These are phyloP conservation scores for Trichoderma pleuroti DNA, from an alignment of 2,329 filamentous ascomycete genomes.

Conservation along the genomic window DNA sequence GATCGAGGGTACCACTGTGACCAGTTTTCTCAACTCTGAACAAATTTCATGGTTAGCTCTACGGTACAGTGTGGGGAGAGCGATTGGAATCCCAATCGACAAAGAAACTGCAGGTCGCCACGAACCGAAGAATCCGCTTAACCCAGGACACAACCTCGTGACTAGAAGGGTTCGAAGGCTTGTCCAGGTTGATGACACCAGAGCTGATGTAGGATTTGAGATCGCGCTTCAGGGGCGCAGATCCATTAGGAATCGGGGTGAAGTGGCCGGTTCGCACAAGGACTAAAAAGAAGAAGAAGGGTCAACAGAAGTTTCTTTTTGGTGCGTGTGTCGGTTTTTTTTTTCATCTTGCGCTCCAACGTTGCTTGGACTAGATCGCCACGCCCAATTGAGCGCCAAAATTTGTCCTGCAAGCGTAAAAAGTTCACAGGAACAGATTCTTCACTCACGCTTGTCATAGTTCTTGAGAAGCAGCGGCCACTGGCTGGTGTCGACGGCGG, in stretches of 20 bases:
- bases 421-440: neutral
- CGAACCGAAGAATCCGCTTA: constrained; percentile 89
- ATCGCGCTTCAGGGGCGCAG: constrained; percentile 86
- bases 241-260: constrained; percentile 92
- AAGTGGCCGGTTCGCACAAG: constrained; percentile 93
- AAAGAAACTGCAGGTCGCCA: constrained; percentile 15
- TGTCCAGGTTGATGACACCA: constrained; percentile 88
- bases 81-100: neutral
- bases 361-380: neutral
- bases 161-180: constrained; percentile 90
- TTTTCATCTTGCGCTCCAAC: neutral
- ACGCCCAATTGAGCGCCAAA: neutral
- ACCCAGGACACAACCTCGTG: constrained; percentile 99
- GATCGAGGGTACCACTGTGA: constrained; percentile 96
- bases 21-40: constrained; percentile 77
- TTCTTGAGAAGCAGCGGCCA: constrained; percentile 96
- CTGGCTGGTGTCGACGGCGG: constrained; percentile 76
- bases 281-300: constrained; percentile 48
- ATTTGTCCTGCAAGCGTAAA: neutral
- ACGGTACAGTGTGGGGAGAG: neutral
- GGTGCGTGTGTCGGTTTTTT: neutral
- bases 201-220: constrained; percentile 96
- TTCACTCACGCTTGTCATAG: constrained; percentile 77
- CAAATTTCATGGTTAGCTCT: neutral
- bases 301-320: neutral